Conservation (phyloP, 495 filamentous ascomycete species). For the Penicillium dipodomyicola region DNA sequence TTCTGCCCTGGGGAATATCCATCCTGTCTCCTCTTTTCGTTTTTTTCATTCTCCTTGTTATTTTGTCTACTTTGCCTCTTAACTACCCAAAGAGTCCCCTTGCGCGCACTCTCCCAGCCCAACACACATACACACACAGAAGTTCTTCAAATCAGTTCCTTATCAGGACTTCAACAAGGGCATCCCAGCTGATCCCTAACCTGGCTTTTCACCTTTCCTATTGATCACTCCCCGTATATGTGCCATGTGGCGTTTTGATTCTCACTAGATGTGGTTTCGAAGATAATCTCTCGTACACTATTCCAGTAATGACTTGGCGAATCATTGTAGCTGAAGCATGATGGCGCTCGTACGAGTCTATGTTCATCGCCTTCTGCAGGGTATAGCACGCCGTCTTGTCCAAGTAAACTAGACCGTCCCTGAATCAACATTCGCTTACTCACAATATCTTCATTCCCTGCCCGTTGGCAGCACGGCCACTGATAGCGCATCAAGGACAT, state of each 20-base stretch:
- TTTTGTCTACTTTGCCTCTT: conserved; percentile 33
- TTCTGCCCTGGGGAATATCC: conserved; percentile 14
- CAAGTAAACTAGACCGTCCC: not conserved
- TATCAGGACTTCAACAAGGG: conserved; percentile 34
- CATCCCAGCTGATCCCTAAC: conserved; percentile 25
- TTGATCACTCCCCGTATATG: conserved; percentile 19
- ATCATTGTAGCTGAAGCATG: not conserved
- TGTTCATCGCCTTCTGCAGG: not conserved
- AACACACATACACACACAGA: conserved; percentile 32
- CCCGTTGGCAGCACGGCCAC: not conserved
- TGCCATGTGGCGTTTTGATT: conserved; percentile 26
- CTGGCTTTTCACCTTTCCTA: conserved; percentile 21
- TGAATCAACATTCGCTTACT: not conserved
- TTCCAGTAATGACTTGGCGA: conserved; percentile 4
- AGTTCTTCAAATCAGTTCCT: conserved; percentile 34
- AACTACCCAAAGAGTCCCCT: conserved; percentile 35
- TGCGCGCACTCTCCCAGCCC: conserved; percentile 35
- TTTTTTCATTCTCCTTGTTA: conserved; percentile 33
- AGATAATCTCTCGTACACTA: conserved; percentile 15
- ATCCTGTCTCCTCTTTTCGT: conserved; percentile 21
- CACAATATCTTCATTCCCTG: not conserved
- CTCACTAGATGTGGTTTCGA: conserved; percentile 29
- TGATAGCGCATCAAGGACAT: not conserved
- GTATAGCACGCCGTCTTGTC: not conserved
- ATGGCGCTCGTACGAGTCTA: not conserved